Percentiles rank a stretch among this genome's conserved stretches.
Conservation (phyloP, 495 filamentous ascomycete species). For the Penicillium antarcticum region DNA sequence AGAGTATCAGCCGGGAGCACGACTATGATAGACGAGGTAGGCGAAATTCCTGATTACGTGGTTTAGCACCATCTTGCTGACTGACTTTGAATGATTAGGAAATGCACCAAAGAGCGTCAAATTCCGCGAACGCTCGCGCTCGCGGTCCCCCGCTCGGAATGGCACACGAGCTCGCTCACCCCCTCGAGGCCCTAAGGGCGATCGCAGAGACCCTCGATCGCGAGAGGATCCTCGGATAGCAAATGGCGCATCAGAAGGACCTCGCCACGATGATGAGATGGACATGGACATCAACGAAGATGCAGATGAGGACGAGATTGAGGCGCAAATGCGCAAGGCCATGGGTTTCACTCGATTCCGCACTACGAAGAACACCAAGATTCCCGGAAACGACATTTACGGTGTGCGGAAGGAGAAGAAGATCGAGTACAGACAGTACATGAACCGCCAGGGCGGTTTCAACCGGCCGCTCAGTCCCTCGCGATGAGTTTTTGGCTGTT, state of each 20-base stretch:
- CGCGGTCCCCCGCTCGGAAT: constrained; percentile 38
- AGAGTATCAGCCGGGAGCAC: constrained; percentile 47
- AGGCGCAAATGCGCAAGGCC: constrained; percentile 72
- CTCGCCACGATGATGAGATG: constrained; percentile 36
- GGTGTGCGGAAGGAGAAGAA: constrained; percentile 91
- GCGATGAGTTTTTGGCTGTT: constrained; percentile 20
- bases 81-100: constrained; percentile 16
- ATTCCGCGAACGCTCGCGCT: constrained; percentile 43
- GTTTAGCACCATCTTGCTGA: not conserved
- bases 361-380: constrained; percentile 85
- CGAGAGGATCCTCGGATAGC: constrained; percentile 19
- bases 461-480: constrained; percentile 81
- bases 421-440: constrained; percentile 95
- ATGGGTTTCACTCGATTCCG: constrained; percentile 89
- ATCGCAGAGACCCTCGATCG: constrained; percentile 29
- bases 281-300: constrained; percentile 45
- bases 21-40: constrained; percentile 42
- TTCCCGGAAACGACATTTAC: constrained; percentile 83
- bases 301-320: constrained; percentile 63
- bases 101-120: constrained; percentile 34
- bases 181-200: constrained; percentile 28
- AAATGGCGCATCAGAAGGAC: constrained; percentile 23
- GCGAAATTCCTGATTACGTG: not conserved
- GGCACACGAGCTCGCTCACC: constrained; percentile 34
- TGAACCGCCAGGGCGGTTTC: constrained; percentile 97